Conservation (phyloP, 2,329 filamentous ascomycete genomes). For the Hypoxylon sp. region DNA sequence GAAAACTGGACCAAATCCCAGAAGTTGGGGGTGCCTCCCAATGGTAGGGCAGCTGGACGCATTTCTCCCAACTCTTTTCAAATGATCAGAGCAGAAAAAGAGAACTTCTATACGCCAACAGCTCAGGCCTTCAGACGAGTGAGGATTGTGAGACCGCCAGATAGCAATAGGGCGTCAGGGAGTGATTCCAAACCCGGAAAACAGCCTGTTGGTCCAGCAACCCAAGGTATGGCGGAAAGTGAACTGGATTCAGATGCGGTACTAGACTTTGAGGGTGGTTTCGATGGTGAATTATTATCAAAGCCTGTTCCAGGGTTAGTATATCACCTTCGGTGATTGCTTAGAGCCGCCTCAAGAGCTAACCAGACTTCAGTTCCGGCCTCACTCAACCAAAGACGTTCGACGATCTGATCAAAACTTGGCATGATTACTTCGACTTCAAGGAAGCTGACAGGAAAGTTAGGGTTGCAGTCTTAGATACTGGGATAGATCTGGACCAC, state of each 20-base stretch:
- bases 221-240: background rate
- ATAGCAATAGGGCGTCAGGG: background rate
- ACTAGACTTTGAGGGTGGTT: conserved; percentile 9
- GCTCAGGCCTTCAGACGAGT: conserved; percentile 1
- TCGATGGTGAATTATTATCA: conserved; percentile 15
- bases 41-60: background rate
- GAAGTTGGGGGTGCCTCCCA: background rate
- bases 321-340: background rate
- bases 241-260: background rate
- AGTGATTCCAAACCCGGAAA: background rate
- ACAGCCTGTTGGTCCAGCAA: background rate
- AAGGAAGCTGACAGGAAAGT: conserved; percentile 16
- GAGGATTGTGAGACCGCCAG: conserved; percentile 3
- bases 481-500: conserved; percentile 19
- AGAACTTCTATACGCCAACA: background rate
- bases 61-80: conserved; percentile 2
- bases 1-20: background rate
- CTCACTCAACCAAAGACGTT: conserved; percentile 18
- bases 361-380: background rate
- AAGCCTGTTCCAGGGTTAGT: conserved; percentile 5
- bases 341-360: background rate
- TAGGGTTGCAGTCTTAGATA: conserved; percentile 14
- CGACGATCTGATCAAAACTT: conserved; percentile 6
- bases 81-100: conserved; percentile 6
- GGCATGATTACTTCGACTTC: conserved; percentile 14